These are phyloP conservation scores for Lineolata rhizophorae DNA, from an alignment of 495 filamentous ascomycete genomes.

Conservation along the genomic window DNA sequence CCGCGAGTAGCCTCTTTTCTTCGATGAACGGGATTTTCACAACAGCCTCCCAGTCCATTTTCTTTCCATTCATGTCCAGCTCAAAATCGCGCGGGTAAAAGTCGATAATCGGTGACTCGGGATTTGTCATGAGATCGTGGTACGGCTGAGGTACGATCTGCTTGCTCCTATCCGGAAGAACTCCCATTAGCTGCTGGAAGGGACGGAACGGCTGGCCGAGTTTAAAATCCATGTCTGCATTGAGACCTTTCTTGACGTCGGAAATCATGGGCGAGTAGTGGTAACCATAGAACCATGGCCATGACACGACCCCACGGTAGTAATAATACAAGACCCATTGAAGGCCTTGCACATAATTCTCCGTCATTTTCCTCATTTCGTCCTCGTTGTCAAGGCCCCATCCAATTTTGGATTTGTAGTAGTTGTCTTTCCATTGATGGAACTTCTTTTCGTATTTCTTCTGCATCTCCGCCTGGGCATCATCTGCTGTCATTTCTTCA, in stretches of 20 bases:
- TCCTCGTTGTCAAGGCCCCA: conserved; percentile 71
- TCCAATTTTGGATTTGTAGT: conserved; percentile 76
- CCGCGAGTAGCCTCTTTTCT: conserved; percentile 57
- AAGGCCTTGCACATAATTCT: conserved; percentile 94
- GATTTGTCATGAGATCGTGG: conserved; percentile 76
- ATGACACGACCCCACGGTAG: conserved; percentile 87
- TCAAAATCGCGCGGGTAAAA: conserved; percentile 98
- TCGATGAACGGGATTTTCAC: conserved; percentile 99
- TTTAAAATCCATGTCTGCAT: conserved; percentile 75
- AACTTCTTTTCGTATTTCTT: conserved; percentile 75
- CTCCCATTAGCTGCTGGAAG: conserved; percentile 95
- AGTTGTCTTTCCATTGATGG: conserved; percentile 73
- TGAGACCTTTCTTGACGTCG: conserved; percentile 74
- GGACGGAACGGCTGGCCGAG: conserved; percentile 87
- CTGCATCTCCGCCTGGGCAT: conserved; percentile 55
- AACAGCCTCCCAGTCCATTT: conserved; percentile 99
- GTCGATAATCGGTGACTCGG: conserved; percentile 86
- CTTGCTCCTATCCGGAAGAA: conserved; percentile 90
- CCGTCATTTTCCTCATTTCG: conserved; percentile 61
- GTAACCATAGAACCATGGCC: conserved; percentile 95
- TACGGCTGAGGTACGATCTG: conserved; percentile 79
- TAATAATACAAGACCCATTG: conserved; percentile 99
- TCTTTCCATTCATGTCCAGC: conserved; percentile 98
- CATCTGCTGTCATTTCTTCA: conserved; percentile 55
- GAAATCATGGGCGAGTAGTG: conserved; percentile 97